Percentiles rank a stretch among this genome's conserved stretches.
Conservation (phyloP, 225 moss, liverwort and hornwort species). For the Marchantia paleacea region DNA sequence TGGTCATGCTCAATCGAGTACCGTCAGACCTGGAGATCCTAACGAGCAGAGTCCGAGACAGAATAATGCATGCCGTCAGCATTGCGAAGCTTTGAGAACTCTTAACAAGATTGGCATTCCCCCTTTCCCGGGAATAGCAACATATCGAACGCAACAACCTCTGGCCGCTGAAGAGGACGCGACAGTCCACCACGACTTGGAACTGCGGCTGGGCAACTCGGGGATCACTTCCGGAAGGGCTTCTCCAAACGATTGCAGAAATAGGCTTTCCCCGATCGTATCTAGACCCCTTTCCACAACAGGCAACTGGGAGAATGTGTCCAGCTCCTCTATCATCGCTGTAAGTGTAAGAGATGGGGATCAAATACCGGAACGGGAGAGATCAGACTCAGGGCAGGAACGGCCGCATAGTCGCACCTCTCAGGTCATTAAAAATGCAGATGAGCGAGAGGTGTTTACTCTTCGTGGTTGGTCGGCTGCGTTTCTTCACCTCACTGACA, state of each 20-base stretch:
- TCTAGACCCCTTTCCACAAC: slow-evolving; percentile 27
- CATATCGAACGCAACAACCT: slow-evolving; percentile 16
- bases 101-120: neutral
- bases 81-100: neutral
- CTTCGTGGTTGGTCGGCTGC: slow-evolving; percentile 47
- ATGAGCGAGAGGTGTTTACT: slow-evolving; percentile 27
- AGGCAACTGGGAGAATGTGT: slow-evolving; percentile 3
- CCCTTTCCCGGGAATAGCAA: slow-evolving; percentile 10
- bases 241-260: slow-evolving; percentile 13
- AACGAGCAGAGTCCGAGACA: slow-evolving; percentile 11
- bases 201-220: slow-evolving; percentile 19
- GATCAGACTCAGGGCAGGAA: neutral
- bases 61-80: neutral
- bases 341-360: neutral
- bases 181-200: slow-evolving; percentile 5
- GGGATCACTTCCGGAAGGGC: neutral
- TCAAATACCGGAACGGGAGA: neutral
- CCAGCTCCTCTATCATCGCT: neutral
- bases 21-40: slow-evolving; percentile 5
- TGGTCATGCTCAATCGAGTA: slow-evolving; percentile 22
- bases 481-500: slow-evolving; percentile 33
- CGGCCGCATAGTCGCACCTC: slow-evolving; percentile 7
- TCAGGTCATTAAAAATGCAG: neutral
- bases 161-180: slow-evolving; percentile 6
- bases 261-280: slow-evolving; percentile 5